Evolutionary conservation across 306 rosid genomes (phyloP), one percentile per base, ranked within the genome.

Genomic region (Gillenia trifoliata): DNA sequence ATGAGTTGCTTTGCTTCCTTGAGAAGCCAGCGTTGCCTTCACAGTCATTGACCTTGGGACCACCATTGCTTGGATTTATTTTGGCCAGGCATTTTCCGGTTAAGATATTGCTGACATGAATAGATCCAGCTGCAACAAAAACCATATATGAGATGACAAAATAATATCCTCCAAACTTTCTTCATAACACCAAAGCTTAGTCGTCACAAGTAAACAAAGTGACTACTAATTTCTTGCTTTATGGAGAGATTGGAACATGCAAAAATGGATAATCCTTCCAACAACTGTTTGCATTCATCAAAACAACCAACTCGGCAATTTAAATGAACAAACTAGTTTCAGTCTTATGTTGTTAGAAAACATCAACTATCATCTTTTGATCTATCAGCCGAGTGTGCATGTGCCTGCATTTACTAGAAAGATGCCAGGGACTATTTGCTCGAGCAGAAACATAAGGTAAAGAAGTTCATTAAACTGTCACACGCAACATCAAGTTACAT

Each of bases 51-150:
- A 77, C 78, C 84, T 77, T 84, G 36, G 78, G 70, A 25, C 76
- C 28, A 61, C 82, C 82, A 23, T 75, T 91, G 61, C 71, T 79
- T 1, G 85, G 90, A 70, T 79, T 85, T 17, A 91, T 85, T 87
- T 91, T 91, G 2, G 97, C 93, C 47, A 91, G 85, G 71, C 92
- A 84, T 49, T 89, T 91, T 36, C 97, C 97, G 0, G 92, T 89
- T 81, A 91, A 81, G 81, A 91, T 91, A 62, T 91, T 87, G 88
- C 97, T 91, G 76, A 91, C 79, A 73, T 91, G 88, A 64, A 91
- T 87, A 55, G 97, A 91, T 40, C 97, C 97, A 63, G 89, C 92
- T 87, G 93, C 38, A 20, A 23, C 75, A 49, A 64, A 80, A 75
- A 67, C 70, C 33, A 76, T 45, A 43, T 66, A 57, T 36, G 34